Percentiles rank a stretch among this genome's conserved stretches.
Evolutionary conservation across 78 protist species (phyloP).

Genomic region (Dictyostelium citrinum): DNA sequence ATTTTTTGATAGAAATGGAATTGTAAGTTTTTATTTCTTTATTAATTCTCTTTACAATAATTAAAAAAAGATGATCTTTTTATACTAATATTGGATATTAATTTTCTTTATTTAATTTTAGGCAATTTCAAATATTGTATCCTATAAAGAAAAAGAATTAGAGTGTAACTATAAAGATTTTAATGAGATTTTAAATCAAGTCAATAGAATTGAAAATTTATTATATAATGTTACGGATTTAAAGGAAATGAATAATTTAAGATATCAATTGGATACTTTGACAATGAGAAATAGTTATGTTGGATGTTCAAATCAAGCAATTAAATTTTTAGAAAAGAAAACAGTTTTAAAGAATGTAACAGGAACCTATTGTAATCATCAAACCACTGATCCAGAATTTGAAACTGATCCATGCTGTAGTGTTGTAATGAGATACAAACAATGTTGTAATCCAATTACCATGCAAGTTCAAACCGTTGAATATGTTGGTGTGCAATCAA

Average conservation of each 20-base stretch:
- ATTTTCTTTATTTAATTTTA: too few species aligned
- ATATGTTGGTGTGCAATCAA: not conserved
- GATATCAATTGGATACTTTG: slow-evolving; percentile 14
- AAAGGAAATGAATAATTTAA: not conserved
- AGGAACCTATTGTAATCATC: slow-evolving; percentile 17
- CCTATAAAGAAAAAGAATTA: not conserved
- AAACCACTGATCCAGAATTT: not conserved
- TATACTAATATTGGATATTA: too few species aligned
- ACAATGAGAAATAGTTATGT: slow-evolving; percentile 26
- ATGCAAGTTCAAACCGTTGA: not conserved
- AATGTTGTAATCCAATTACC: slow-evolving; percentile 29
- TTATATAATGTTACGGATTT: not conserved
- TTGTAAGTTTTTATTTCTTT: not conserved
- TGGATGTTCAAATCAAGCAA: slow-evolving; percentile 3
- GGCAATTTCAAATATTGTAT: not conserved
- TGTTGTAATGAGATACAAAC: not conserved
- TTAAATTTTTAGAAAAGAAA: not conserved
- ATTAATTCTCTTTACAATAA: too few species aligned
- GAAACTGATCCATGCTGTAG: slow-evolving; percentile 48
- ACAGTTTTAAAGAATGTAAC: not conserved
- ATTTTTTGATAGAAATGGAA: not conserved
- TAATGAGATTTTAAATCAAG: not conserved
- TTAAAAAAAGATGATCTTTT: too few species aligned
- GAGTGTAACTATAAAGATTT: not conserved
- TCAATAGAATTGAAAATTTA: not conserved